Evolutionary conservation across 495 filamentous ascomycete genomes (phyloP), one percentile per base, ranked within the genome.

Genomic region (Copromyces sp.): DNA sequence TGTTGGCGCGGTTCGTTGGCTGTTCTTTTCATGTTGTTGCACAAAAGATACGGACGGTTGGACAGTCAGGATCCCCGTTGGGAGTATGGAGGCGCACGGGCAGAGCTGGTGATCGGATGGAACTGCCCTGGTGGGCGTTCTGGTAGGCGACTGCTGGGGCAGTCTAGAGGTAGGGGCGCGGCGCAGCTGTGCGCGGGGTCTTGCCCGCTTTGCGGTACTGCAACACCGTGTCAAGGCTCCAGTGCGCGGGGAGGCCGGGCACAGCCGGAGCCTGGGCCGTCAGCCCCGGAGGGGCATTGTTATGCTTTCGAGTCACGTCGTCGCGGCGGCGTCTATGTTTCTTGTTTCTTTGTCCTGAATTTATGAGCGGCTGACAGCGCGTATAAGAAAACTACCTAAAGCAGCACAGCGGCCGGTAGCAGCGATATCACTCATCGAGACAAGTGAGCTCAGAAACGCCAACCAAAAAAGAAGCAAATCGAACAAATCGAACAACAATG

Each of bases 401-500:
- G 53, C 29, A 65, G 29, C 1, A 35, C 29, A 65, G 24, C 53
- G 29, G 53, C 53, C 29, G 29, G 12, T 35, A 65, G 53, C 29
- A 65, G 53, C 14, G 53, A 61, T 35, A 61, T 61, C 53, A 61
- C 53, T 9, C 6, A 35, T 24, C 6, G 1, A 61, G 24, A 1
- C 8, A 9, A 35, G 29, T 61, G 12, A 0, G 3, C 1, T 11
- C 29, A 29, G 29, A 32, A 53, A 29, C 45, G 24, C 53, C 29
- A 61, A 3, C 53, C 53, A 20, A 61, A 32, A 2, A 59, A 61
- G 3, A 32, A 61, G 53, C 53, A 29, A 32, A 2, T 61, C 53
- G 24, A 37, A 68, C 7, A 53, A 53, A 24, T 32, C 29, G 35
- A 35, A 69, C 9, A 35, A 69, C 9, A 12, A 79, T 79, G 77